Evolutionary conservation across 177 flowering plant species (phyloP).

Genomic region (Vitis hybrid): DNA sequence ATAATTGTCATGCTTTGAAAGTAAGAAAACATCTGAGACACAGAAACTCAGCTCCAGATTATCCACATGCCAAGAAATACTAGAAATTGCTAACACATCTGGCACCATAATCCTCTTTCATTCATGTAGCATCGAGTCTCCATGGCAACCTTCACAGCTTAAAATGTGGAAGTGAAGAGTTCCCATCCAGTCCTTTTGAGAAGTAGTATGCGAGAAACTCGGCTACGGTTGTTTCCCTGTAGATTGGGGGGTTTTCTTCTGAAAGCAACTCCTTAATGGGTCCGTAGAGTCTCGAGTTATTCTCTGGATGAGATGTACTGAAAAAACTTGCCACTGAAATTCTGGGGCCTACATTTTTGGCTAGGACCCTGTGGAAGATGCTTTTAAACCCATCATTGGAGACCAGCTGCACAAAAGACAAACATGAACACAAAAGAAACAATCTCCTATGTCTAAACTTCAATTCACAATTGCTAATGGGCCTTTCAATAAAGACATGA

Average conservation of each 20-base stretch:
- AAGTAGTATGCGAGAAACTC: slow-evolving; percentile 23
- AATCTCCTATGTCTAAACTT: too few species aligned
- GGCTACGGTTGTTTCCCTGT: slow-evolving; percentile 24
- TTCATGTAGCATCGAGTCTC: not conserved
- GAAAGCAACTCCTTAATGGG: slow-evolving; percentile 54
- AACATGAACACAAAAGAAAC: too few species aligned
- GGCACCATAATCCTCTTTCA: too few species aligned
- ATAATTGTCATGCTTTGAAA: too few species aligned
- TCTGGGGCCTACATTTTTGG: slow-evolving; percentile 38
- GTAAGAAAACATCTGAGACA: too few species aligned
- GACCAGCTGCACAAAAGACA: not conserved
- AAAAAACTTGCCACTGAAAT: slow-evolving; percentile 47
- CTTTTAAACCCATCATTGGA: slow-evolving; percentile 38
- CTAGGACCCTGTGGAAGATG: slow-evolving; percentile 37
- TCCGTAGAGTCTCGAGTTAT: slow-evolving; percentile 24
- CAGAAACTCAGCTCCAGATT: too few species aligned
- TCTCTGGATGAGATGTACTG: slow-evolving; percentile 8
- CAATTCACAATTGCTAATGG: too few species aligned
- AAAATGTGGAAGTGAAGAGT: slow-evolving; percentile 23
- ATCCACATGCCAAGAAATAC: too few species aligned
- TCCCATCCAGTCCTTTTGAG: slow-evolving; percentile 31
- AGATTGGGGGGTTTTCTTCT: slow-evolving; percentile 43
- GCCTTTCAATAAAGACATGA: too few species aligned
- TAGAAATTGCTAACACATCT: too few species aligned
- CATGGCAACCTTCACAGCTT: slow-evolving; percentile 17